Percentiles rank a stretch among this genome's conserved stretches.
Conservation (phyloP, 345 rosid species). For the Linum lewisii region DNA sequence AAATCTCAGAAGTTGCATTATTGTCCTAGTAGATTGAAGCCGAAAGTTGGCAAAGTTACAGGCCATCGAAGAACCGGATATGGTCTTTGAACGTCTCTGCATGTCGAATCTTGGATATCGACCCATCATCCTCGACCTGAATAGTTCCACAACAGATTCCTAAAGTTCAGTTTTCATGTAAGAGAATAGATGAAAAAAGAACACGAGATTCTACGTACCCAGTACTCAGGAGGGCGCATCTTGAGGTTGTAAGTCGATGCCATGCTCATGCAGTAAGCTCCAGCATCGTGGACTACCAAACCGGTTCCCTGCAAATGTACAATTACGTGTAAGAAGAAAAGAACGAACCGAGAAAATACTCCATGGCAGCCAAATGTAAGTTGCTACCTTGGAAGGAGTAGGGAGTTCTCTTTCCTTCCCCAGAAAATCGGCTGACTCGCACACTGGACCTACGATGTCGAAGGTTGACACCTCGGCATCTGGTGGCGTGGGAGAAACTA, state of each 20-base stretch:
- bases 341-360: background rate
- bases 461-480: slow-evolving; percentile 56
- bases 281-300: slow-evolving; percentile 94
- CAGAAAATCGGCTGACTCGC: slow-evolving; percentile 98
- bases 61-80: slow-evolving; percentile 64
- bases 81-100: slow-evolving; percentile 85
- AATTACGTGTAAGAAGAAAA: slow-evolving; percentile 22
- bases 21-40: background rate
- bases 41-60: slow-evolving; percentile 21
- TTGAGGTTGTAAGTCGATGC: slow-evolving; percentile 98
- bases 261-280: slow-evolving; percentile 99
- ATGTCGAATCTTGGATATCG: slow-evolving; percentile 64
- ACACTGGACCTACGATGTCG: slow-evolving; percentile 97
- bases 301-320: slow-evolving; percentile 61
- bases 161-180: too few species aligned
- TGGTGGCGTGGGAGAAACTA: slow-evolving; percentile 67
- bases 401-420: slow-evolving; percentile 94
- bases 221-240: slow-evolving; percentile 98
- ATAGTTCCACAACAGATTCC: slow-evolving; percentile 5
- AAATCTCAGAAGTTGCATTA: background rate
- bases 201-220: slow-evolving; percentile 40
- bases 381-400: slow-evolving; percentile 74
- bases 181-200: too few species aligned
- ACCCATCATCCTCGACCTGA: slow-evolving; percentile 85
- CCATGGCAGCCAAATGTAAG: background rate